Conservation (phyloP, 2,329 filamentous ascomycete genomes). For the Clarireedia homoeocarpa region DNA sequence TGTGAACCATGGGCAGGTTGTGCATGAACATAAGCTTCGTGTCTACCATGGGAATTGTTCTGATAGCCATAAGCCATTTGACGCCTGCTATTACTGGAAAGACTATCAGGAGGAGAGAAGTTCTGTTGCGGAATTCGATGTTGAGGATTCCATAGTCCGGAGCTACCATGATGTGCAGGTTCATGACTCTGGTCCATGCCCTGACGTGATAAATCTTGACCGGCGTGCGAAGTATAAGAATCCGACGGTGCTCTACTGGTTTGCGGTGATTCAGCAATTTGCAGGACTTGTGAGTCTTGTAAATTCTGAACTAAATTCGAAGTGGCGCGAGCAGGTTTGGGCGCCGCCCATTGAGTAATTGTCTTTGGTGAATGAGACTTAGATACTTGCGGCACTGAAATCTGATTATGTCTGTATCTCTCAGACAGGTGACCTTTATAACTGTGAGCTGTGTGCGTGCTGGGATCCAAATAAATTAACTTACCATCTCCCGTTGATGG, state of each 20-base stretch:
- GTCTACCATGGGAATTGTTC: conserved; percentile 1
- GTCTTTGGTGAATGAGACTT: conserved; percentile 7
- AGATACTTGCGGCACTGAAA: not conserved
- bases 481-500: conserved; percentile 3
- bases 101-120: conserved; percentile 6
- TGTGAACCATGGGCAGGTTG: not conserved
- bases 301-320: conserved; percentile 7
- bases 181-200: conserved; percentile 1
- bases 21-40: not conserved
- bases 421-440: conserved; percentile 1
- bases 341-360: conserved; percentile 8
- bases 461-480: not conserved
- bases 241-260: not conserved
- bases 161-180: not conserved
- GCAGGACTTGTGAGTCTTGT: conserved; percentile 1
- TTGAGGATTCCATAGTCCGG: conserved; percentile 4
- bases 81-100: conserved; percentile 6
- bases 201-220: conserved; percentile 3
- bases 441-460: not conserved
- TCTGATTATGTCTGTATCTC: conserved; percentile 7
- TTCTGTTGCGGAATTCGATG: conserved; percentile 5
- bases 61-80: conserved; percentile 6
- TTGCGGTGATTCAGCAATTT: not conserved
- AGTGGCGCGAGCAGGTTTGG: conserved; percentile 6
- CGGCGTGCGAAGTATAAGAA: conserved; percentile 1